Evolutionary conservation across 2,329 filamentous ascomycete species (phyloP).

Genomic region (Trichoderma polysporum): DNA sequence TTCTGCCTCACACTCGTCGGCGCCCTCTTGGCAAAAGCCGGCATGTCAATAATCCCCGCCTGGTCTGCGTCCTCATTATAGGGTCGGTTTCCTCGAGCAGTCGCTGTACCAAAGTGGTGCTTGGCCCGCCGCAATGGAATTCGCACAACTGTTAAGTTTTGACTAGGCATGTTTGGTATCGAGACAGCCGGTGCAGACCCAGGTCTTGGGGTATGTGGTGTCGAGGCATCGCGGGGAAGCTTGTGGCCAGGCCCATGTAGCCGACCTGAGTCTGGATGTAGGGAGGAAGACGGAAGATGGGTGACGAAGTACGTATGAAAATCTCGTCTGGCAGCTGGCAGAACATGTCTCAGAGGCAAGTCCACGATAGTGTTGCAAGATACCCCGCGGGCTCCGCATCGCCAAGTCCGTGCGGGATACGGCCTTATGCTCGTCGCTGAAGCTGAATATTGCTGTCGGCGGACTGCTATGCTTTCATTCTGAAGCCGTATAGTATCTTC

Average conservation of each 20-base stretch:
- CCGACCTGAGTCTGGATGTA: slow-evolving; percentile 78
- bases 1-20: slow-evolving; percentile 62
- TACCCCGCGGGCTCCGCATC: slow-evolving; percentile 17
- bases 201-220: slow-evolving; percentile 64
- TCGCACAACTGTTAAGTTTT: slow-evolving; percentile 89
- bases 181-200: slow-evolving; percentile 59
- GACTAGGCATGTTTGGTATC: slow-evolving; percentile 57
- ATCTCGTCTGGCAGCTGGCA: slow-evolving; percentile 40
- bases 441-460: slow-evolving; percentile 5
- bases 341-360: slow-evolving; percentile 3
- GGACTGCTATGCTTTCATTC: not conserved
- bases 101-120: slow-evolving; percentile 85
- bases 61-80: slow-evolving; percentile 96
- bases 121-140: slow-evolving; percentile 93
- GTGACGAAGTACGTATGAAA: slow-evolving; percentile 99
- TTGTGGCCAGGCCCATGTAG: slow-evolving; percentile 72
- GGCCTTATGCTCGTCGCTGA: not conserved
- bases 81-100: slow-evolving; percentile 75
- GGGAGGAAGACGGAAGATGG: slow-evolving; percentile 86
- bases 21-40: slow-evolving; percentile 82
- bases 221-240: slow-evolving; percentile 80
- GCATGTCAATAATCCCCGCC: slow-evolving; percentile 88
- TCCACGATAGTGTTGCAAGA: not conserved
- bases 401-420: slow-evolving; percentile 9
- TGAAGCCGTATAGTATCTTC: not conserved